Base-by-base conservation (phyloP, 2,329 filamentous ascomycete genomes). In the Ascochyta viciae-villosae region DNA sequence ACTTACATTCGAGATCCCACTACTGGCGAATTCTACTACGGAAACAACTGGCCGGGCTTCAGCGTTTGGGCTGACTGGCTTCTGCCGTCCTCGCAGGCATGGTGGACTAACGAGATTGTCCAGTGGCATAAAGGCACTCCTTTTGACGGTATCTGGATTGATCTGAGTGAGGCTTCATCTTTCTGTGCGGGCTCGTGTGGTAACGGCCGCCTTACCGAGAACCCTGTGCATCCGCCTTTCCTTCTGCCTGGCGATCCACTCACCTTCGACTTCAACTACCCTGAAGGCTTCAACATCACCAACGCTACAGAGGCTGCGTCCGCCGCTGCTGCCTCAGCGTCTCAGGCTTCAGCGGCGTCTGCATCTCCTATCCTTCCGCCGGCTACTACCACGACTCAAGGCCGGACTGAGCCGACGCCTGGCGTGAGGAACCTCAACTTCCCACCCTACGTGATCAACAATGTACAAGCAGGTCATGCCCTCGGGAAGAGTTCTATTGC, bases 371-470 rank as follows among this genome's bases (percentile, higher is more conserved):
- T 65, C 22, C 48, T 69, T 5, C 61, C 66, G 13, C 66, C 64
- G 7, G 48, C 62, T 1, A 73, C 71, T 0, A 66, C 60, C 3
- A 64, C 77, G 0, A 75, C 76, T 5, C 86, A 85, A 60, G 72
- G 85, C 44, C 80, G 82, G 3, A 85, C 83, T 0, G 85, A 79
- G 2, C 84, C 86, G 2, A 88, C 85, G 0, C 79, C 83, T 0
- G 87, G 86, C 1, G 77, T 80, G 10, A 82, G 89, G 12, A 82
- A 91, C 64, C 74, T 92, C 49, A 85, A 90, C 66, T 82, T 86
- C 62, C 90, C 90, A 16, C 87, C 89, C 2, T 93, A 93, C 66
- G 83, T 85, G 7, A 88, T 92, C 70, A 87, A 92, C 72, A 85
- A 92, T 69, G 83, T 85, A 39, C 82, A 88, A 37, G 88, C 88